Base-by-base conservation (phyloP, 2,329 filamentous ascomycete species). In the Penicillium sp. region DNA sequence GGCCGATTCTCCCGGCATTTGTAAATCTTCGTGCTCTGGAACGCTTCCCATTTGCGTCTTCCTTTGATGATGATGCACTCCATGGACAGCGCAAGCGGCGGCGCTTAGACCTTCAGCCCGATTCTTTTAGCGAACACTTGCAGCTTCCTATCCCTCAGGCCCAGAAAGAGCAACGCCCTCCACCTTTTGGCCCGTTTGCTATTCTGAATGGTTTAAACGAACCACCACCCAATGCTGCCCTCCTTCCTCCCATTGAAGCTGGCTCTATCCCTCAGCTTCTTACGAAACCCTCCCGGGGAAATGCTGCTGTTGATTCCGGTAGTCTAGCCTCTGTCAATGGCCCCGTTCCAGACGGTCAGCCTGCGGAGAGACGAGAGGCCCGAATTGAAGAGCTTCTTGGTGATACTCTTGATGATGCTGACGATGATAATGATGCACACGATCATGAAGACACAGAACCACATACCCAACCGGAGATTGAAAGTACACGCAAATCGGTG, bases 121-220 rank as follows among this genome's bases (percentile, higher is more conserved):
- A 76, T 31, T 62, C 65, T 23, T 72, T 73, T 38, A 67, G 70
- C 27, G 70, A 75, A 46, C 70, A 74, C 59, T 61, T 77, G 38
- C 75, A 76, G 52, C 60, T 77, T 9, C 75, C 75, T 18, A 74
- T 74, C 27, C 75, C 75, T 6, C 70, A 73, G 50, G 62, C 70
- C n/a, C 73, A 75, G 40, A 72, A 73, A 47, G 71, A 74, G 50
- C 68, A 70, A 47, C 69, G 73, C 41, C 69, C 64, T n/a, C 71
- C 66, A 37, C 69, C 73, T 6, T 72, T 75, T 58, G 67, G 72
- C 23, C 69, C 72, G 23, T 70, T 76, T 55, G 71, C 74, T 39
- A 75, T 76, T 52, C 66, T 85, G 9, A 82, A 82, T 59, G 81
- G 81, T 6, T 66, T 85, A 38, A 81, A 84, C 65, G 81, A 85